Conservation (phyloP, 768 basidiomycete species). For the Lentinula sp. region DNA sequence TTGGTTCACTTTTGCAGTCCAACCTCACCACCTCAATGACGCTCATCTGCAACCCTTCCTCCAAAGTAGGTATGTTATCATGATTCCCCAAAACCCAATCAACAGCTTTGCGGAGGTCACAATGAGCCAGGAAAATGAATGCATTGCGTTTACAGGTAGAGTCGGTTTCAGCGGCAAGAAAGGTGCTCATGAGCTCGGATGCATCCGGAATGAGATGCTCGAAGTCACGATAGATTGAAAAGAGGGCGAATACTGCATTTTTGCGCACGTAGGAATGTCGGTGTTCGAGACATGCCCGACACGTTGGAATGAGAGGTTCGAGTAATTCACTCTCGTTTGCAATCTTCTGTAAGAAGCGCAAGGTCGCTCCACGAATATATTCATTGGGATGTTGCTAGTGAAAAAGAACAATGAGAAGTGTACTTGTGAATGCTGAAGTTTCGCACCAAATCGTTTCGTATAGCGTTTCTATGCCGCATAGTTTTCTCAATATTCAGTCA, state of each 20-base stretch:
- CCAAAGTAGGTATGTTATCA: conserved; percentile 75
- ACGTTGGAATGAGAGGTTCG: conserved; percentile 92
- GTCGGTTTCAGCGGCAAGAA: conserved; percentile 93
- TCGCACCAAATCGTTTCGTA: conserved; percentile 88
- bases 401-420: conserved; percentile 8
- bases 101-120: conserved; percentile 85
- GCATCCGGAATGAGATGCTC: conserved; percentile 95
- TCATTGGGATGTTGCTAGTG: conserved; percentile 96
- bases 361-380: conserved; percentile 96
- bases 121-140: conserved; percentile 87
- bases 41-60: conserved; percentile 93
- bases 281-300: conserved; percentile 92
- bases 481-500: conserved; percentile 1
- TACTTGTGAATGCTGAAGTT: not conserved
- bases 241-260: conserved; percentile 95
- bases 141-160: conserved; percentile 96
- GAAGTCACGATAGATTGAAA: conserved; percentile 90
- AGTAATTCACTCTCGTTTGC: conserved; percentile 88
- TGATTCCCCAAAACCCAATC: conserved; percentile 85
- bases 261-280: conserved; percentile 97
- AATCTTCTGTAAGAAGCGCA: conserved; percentile 95
- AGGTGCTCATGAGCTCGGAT: conserved; percentile 92
- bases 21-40: conserved; percentile 89
- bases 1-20: conserved; percentile 82
- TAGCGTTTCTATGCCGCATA: conserved; percentile 67